phyloP scores from a whole-genome alignment of 192 early-diverging fungal genomes.

The Backusella luteola region DNA sequence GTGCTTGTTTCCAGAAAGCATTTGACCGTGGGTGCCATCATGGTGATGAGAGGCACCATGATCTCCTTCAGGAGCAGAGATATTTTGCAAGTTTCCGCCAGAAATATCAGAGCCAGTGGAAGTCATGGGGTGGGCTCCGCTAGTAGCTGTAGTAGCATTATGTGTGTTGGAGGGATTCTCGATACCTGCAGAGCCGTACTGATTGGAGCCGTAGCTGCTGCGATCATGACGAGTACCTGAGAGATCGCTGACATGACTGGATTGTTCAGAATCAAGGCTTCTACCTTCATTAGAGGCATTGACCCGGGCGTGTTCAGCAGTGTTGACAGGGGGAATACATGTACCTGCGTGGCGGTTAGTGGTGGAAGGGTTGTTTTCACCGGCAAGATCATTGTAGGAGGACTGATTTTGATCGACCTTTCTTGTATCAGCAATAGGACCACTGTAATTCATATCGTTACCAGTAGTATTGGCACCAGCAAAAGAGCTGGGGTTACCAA shows the following conservation, averaged over 20 bases:
- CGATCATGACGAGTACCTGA: neutral
- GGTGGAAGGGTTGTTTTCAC: neutral
- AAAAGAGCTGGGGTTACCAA: neutral
- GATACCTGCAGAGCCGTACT: neutral
- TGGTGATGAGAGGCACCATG: conserved; percentile 2
- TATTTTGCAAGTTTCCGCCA: neutral
- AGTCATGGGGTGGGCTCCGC: neutral
- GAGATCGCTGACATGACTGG: neutral
- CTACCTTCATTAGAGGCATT: neutral
- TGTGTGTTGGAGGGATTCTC: neutral
- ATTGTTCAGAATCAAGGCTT: neutral
- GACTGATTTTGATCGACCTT: neutral
- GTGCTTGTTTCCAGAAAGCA: neutral
- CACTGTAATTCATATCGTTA: conserved; percentile 2
- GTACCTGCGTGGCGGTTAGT: conserved; percentile 4
- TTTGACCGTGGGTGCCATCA: neutral
- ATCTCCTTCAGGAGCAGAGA: neutral
- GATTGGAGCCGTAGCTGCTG: neutral
- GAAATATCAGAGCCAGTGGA: neutral
- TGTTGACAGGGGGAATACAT: conserved; percentile 8
- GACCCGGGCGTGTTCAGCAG: neutral
- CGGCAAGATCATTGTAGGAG: neutral
- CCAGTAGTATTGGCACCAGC: neutral
- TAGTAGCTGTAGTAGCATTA: neutral
- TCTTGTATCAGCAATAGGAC: conserved; percentile 7